These are phyloP conservation scores for Mycena sp. DNA, from an alignment of 1,284 basidiomycete genomes.

Conservation along the genomic window DNA sequence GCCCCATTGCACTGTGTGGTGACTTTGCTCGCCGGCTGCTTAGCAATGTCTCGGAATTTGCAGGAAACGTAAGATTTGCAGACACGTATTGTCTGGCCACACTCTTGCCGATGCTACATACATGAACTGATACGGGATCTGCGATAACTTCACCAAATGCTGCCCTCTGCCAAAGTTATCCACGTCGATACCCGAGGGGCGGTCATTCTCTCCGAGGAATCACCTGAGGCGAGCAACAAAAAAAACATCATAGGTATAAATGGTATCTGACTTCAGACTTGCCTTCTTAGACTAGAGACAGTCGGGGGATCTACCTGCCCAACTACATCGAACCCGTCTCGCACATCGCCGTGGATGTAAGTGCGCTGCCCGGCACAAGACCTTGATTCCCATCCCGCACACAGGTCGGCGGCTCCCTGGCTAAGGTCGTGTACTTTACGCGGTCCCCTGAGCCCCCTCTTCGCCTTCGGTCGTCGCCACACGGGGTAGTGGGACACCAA, in stretches of 20 bases:
- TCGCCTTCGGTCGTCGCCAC: constrained; percentile 46
- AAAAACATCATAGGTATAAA: constrained; percentile 4
- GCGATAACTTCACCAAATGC: constrained; percentile 27
- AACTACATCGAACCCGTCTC: constrained; percentile 97
- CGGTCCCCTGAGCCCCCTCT: constrained; percentile 84
- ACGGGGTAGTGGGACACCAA: constrained; percentile 46
- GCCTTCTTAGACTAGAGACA: constrained; percentile 81
- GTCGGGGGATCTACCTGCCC: constrained; percentile 94
- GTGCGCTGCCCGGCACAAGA: constrained; percentile 40
- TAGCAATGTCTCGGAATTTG: too few relatives aligned
- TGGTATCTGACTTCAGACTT: constrained; percentile 10
- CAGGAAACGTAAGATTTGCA: too few relatives aligned
- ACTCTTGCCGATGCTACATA: too few relatives aligned
- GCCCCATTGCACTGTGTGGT: neutral
- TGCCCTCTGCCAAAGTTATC: constrained; percentile 80
- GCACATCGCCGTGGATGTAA: constrained; percentile 93
- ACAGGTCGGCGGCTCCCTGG: constrained; percentile 95
- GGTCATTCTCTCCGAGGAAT: constrained; percentile 90
- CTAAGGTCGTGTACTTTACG: constrained; percentile 99
- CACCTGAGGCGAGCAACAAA: constrained; percentile 82
- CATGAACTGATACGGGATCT: constrained; percentile 18
- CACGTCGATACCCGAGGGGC: constrained; percentile 90
- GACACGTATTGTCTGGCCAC: too few relatives aligned
- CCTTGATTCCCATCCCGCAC: constrained; percentile 10
- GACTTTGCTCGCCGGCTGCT: too few relatives aligned